Evolutionary conservation across 2,329 filamentous ascomycete species (phyloP), one percentile per base, ranked within the genome.

Genomic region (Paracamarosporium sp.): DNA sequence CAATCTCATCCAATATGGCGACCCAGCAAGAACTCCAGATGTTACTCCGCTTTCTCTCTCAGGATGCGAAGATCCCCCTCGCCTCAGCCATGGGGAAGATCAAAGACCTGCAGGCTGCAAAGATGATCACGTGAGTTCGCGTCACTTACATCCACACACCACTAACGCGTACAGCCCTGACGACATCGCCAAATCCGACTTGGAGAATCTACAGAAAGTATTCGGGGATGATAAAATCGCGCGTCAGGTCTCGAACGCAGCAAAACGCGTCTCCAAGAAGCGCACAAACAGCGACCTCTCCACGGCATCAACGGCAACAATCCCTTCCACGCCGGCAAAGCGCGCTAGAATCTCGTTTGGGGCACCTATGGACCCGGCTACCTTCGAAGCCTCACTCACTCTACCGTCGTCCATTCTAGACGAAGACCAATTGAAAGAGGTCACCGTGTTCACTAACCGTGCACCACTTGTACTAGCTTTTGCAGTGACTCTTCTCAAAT

Each of bases 381-480:
- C 89, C 48, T 77, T 89, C 1, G 90, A 93, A 71, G 79, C 78
- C 6, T 86, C 87, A 0, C 79, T 92, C 5, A 79, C 78, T 7
- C 77, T 93, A 1, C 88, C 89, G 0, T 65, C 68, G 1, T 74
- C 86, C 2, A 79, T 79, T 7, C 77, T 78, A 27, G 82, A 88
- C 45, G 88, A 90, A 65, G 82, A 85, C 1, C 77, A 82, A 7
- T 85, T 96, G 4, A 79, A 81, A 13, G 74, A 78, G 1, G 85
- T 85, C 1, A 79, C 81, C 0, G 65, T 96, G 1, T 79, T 88
- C 60, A 95, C 91, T 0, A 96, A 96, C 68, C 83, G 93, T 36
- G 92, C 93, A 2, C 92, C 93, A 1, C 79, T 96, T 1, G 87
- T 96, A 1, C 82, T 96, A 5, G 92, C 92, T 0, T 96, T 96